phyloP scores from a whole-genome alignment of 2,329 filamentous ascomycete species.

The Fusarium concolor region DNA sequence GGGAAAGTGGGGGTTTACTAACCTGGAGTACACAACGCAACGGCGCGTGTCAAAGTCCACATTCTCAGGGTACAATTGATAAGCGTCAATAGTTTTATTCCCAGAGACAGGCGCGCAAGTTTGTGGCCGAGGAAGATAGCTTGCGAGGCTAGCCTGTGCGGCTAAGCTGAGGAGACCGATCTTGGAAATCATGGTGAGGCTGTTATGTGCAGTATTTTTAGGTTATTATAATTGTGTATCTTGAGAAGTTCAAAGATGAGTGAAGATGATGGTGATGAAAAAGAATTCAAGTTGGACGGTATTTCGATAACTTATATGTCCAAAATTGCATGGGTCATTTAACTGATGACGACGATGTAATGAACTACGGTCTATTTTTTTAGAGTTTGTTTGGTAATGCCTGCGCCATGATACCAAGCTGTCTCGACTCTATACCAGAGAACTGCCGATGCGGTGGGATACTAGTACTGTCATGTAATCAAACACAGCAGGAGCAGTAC shows the following conservation, averaged over 20 bases:
- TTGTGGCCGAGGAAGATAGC: background rate
- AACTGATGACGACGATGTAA: background rate
- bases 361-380: background rate
- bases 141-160: background rate
- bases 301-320: background rate
- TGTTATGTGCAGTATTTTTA: background rate
- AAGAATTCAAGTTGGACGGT: background rate
- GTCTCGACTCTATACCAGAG: background rate
- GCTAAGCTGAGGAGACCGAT: background rate
- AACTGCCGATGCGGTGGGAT: background rate
- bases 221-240: background rate
- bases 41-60: conserved; percentile 19
- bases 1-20: background rate
- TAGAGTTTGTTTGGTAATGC: background rate
- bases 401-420: background rate
- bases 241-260: background rate
- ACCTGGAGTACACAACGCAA: conserved; percentile 17
- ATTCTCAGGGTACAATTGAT: conserved; percentile 17
- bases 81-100: background rate
- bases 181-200: background rate
- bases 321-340: background rate
- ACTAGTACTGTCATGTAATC: background rate
- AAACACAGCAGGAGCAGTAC: background rate
- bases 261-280: background rate
- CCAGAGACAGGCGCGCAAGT: conserved; percentile 1